Evolutionary conservation across 2,329 filamentous ascomycete genomes (phyloP), one percentile per base, ranked within the genome.

Genomic region (Alternaria sp.): DNA sequence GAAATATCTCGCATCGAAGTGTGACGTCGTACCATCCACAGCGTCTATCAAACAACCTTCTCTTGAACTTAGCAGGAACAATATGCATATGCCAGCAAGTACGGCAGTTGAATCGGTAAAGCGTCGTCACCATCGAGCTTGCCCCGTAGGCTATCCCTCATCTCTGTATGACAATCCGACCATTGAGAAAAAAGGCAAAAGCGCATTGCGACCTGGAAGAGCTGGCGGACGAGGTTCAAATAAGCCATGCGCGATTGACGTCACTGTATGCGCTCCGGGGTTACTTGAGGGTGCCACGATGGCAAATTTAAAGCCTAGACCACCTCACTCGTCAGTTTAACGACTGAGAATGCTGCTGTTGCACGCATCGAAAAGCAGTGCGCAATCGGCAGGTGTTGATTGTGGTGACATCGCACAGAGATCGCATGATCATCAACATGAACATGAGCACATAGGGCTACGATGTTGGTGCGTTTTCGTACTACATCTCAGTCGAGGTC

Each of bases 1-100:
- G 36, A 28, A 12, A 20, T n/a, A 30, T 50, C 27, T 51, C 45
- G 27, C 27, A 43, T 45, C 28, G 14, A 34, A 12, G 28, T 55
- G 41, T 55, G 53, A 55, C 53, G 53, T 46, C 22, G 43, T 38
- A 30, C 43, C 43, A n/a, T 38, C 16, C 30, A 48, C 41, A 11
- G 18, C 30, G 12, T 45, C 22, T 38, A 30, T 7, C 30, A 14
- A 25, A 27, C 30, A 45, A 12, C 41, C 52, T 27, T 38, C 52
- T 54, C 52, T 54, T 54, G 40, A 54, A 5, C 52, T 10, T 50
- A 36, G 51, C 27, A 54, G 22, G 18, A 18, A 30, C 27, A 12
- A 27, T 27, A 54, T 25, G 51, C 51, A 43, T 38, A 53, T 10
- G 34, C 3, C 34, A 49, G 5, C 12, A 20, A 12, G 30, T 16